Evolutionary conservation across 345 rosid genomes (phyloP), one percentile per base, ranked within the genome.

Genomic region (Gossypium longicalyx): DNA sequence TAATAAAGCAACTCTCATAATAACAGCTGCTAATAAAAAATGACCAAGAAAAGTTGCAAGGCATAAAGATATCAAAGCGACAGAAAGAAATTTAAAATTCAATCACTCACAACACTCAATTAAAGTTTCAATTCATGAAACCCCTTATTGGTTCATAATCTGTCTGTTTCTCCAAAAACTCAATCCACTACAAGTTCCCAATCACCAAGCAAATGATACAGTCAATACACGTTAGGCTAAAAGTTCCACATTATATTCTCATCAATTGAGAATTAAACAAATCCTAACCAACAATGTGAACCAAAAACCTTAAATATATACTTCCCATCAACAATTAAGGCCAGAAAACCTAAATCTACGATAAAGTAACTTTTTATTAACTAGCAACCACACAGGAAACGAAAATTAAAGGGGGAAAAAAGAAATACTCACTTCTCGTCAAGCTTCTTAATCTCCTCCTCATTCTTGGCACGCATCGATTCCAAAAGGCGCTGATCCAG

Each of bases 391-490:
- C 60, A 11, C 38, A 29, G 49, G 3, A 9, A 9, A 15, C 20
- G 8, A 23, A 43, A 25, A 29, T 11, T 20, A 20, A 20, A 57
- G 29, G 17, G 19, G n/a, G 54, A 4, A 52, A 6, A 38, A 48
- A 52, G 11, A 38, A 54, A 53, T 53, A 83, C 93, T 82, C 79
- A 96, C 99, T 87, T 93, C 64, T 96, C 99, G 15, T 96, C 98
- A 25, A 93, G 90, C 83, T 82, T 93, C 82, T 89, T 91, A 75
- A 93, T 86, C 84, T 96, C 97, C 25, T 90, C 97, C 19, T 80
- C 97, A 61, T 82, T 96, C 74, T 75, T 86, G 2, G 83, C 74
- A 3, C 86, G 84, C 97, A 91, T 91, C 53, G 90, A 79, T 67
- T 86, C 92, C 82, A 90, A 74, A 60, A 90, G 41, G 70, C 85